A percentile compares a stretch with the other conserved stretches of the same genome.
Conservation (phyloP, 768 basidiomycete genomes). For the Chiua virens region DNA sequence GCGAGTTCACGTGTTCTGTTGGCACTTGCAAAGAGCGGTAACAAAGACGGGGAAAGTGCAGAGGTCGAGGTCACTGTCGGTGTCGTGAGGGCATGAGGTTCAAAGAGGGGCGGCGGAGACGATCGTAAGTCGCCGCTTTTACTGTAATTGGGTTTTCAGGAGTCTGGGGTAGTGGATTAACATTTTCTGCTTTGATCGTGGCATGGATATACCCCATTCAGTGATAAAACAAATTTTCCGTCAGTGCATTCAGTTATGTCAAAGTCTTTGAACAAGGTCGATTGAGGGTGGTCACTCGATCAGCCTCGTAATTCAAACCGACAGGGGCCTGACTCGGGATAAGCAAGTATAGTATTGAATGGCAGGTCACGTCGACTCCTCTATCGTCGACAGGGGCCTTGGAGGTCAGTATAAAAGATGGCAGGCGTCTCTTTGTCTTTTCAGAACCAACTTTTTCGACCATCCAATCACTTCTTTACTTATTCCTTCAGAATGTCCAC, state of each 20-base stretch:
- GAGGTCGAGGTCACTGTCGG: conserved; percentile 75
- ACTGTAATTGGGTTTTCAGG: background rate
- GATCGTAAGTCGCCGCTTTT: conserved; percentile 8
- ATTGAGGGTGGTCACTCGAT: conserved; percentile 20
- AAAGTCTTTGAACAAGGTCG: background rate
- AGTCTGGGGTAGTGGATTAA: conserved; percentile 5
- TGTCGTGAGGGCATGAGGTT: conserved; percentile 55
- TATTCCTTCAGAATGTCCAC: conserved; percentile 11
- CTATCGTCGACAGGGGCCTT: conserved; percentile 15
- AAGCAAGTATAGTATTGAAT: conserved; percentile 8
- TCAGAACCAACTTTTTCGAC: background rate
- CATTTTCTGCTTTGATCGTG: conserved; percentile 8
- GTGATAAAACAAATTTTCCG: background rate
- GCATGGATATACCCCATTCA: conserved; percentile 15
- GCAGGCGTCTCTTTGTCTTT: background rate
- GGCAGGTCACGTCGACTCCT: conserved; percentile 3
- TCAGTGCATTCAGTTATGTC: conserved; percentile 3
- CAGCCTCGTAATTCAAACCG: background rate
- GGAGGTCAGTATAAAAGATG: conserved; percentile 9
- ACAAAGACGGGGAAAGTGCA: conserved; percentile 27
- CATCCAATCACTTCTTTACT: conserved; percentile 2
- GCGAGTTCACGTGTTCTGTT: conserved; percentile 65
- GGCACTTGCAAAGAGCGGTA: conserved; percentile 44
- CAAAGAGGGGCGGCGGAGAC: background rate
- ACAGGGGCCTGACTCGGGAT: background rate